Evolutionary conservation across 1,284 basidiomycete genomes (phyloP).

Genomic region (Ustilago bromivora): DNA sequence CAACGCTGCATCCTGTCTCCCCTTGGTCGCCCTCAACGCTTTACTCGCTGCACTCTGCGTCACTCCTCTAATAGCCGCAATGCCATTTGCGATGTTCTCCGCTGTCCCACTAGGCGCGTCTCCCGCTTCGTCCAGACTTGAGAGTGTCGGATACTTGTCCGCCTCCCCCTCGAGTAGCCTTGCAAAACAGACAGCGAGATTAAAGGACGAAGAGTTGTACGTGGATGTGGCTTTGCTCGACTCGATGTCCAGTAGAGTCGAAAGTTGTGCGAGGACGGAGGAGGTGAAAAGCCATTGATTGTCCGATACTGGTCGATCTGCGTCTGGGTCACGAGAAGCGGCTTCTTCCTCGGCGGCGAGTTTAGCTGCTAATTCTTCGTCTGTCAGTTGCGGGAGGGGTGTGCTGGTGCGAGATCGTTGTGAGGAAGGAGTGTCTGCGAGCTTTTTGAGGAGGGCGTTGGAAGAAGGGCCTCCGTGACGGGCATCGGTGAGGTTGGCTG

Average conservation of each 20-base stretch:
- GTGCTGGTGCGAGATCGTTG: conserved; percentile 12
- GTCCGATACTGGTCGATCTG: conserved; percentile 49
- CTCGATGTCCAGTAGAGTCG: conserved; percentile 56
- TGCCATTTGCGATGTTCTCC: conserved; percentile 31
- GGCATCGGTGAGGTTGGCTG: conserved; percentile 60
- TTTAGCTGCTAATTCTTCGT: conserved; percentile 56
- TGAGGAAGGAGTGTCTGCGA: conserved; percentile 3
- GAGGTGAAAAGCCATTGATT: conserved; percentile 67
- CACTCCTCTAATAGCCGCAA: conserved; percentile 43
- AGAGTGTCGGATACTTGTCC: conserved; percentile 37
- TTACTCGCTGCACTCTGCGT: conserved; percentile 20
- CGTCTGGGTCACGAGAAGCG: conserved; percentile 35
- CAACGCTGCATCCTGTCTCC: conserved; percentile 60
- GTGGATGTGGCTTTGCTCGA: conserved; percentile 41
- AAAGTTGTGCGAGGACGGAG: conserved; percentile 63
- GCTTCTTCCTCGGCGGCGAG: conserved; percentile 57
- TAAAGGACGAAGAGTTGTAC: conserved; percentile 59
- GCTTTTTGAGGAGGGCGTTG: conserved; percentile 21
- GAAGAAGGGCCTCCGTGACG: conserved; percentile 46
- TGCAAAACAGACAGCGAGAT: conserved; percentile 52
- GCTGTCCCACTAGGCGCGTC: conserved; percentile 47
- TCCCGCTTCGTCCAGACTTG: conserved; percentile 38
- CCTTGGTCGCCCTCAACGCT: conserved; percentile 60
- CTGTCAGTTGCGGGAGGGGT: conserved; percentile 31
- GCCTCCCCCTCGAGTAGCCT: conserved; percentile 50